These are phyloP conservation scores for Diaporthe citri DNA, from an alignment of 2,329 filamentous ascomycete species.

Conservation along the genomic window DNA sequence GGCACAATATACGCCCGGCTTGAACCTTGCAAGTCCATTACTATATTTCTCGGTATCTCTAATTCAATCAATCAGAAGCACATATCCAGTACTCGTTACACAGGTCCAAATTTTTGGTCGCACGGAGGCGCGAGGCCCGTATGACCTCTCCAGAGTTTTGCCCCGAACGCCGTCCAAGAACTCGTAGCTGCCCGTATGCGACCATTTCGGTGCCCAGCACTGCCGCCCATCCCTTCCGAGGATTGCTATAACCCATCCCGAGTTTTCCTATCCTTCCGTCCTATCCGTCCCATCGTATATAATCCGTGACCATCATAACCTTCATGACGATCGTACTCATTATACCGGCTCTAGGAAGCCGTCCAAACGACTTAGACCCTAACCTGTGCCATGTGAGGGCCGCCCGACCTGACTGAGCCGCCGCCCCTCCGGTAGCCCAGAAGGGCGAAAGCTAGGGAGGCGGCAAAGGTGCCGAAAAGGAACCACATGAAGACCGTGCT, in stretches of 20 bases:
- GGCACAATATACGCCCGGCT: background rate
- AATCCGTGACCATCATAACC: background rate
- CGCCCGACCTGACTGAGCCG: conserved; percentile 56
- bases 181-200: background rate
- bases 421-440: conserved; percentile 64
- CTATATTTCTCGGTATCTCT: conserved; percentile 26
- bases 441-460: conserved; percentile 67
- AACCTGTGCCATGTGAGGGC: conserved; percentile 70
- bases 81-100: conserved; percentile 34
- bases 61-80: conserved; percentile 4
- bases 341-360: background rate
- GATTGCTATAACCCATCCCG: background rate
- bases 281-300: background rate
- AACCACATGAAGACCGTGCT: conserved; percentile 84
- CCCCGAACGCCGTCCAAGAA: conserved; percentile 15
- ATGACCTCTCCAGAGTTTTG: conserved; percentile 1
- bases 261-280: background rate
- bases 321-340: conserved; percentile 22
- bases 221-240: background rate
- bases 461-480: conserved; percentile 73
- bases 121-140: background rate
- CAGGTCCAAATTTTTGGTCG: background rate
- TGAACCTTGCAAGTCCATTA: conserved; percentile 15
- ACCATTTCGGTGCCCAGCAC: background rate
- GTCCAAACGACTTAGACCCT: conserved; percentile 53